Conservation (phyloP, 1,139 yeast species). For the Cylindricascospora bacillispora region DNA sequence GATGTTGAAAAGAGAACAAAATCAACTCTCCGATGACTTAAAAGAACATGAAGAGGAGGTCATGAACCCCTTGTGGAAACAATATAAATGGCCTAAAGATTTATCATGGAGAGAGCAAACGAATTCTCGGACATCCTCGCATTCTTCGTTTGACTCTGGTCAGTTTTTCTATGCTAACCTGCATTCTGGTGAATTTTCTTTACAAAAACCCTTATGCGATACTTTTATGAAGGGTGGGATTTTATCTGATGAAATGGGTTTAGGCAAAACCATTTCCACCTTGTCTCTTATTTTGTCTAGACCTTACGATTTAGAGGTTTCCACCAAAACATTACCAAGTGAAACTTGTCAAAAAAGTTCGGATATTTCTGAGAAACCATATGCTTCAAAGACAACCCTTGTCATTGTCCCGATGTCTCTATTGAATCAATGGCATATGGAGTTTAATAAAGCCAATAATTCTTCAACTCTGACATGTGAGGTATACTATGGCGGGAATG, state of each 20-base stretch:
- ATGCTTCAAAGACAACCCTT: slow-evolving; percentile 63
- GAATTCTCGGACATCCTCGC: no score
- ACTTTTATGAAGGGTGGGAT: slow-evolving; percentile 68
- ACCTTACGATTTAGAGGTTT: slow-evolving; percentile 34
- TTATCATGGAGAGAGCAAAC: slow-evolving; percentile 26
- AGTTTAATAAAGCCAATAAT: slow-evolving; percentile 49
- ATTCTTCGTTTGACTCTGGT: no score
- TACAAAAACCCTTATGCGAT: slow-evolving; percentile 50
- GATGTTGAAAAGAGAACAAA: slow-evolving; percentile 63
- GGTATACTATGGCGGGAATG: slow-evolving; percentile 65
- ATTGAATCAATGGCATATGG: slow-evolving; percentile 82
- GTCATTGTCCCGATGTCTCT: slow-evolving; percentile 87
- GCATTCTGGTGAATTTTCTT: slow-evolving; percentile 70
- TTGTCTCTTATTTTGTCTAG: slow-evolving; percentile 57
- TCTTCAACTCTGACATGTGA: slow-evolving; percentile 34
- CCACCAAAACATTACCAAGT: slow-evolving; percentile 5
- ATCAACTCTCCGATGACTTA: slow-evolving; percentile 24
- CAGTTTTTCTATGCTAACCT: slow-evolving; percentile 61
- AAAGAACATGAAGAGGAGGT: slow-evolving; percentile 25
- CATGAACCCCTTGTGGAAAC: slow-evolving; percentile 81
- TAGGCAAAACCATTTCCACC: slow-evolving; percentile 85
- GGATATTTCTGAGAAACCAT: slow-evolving; percentile 22
- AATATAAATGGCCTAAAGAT: slow-evolving; percentile 59
- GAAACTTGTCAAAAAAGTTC: slow-evolving; percentile 3
- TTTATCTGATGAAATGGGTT: slow-evolving; percentile 95